Conservation (phyloP, 371 early-diverging fungal species). For the Circinella umbellata region DNA sequence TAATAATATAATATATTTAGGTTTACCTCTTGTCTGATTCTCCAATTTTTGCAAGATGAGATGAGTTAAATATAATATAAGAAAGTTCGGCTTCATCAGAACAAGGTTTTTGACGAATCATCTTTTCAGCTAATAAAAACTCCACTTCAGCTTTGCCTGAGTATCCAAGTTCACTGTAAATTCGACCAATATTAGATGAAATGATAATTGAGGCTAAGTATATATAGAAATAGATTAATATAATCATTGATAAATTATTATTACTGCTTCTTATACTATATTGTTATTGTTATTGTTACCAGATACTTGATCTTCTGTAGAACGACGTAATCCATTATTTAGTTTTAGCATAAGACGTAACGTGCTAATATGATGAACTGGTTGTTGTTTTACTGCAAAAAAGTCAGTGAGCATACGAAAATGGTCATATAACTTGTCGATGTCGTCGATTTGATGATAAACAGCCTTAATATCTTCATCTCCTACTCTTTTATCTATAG, state of each 20-base stretch:
- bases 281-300: slow-evolving; percentile 17
- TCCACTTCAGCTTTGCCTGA: slow-evolving; percentile 69
- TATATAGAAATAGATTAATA: too few species aligned
- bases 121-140: slow-evolving; percentile 46
- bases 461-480: slow-evolving; percentile 12
- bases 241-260: too few species aligned
- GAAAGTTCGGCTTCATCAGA: slow-evolving; percentile 26
- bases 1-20: too few species aligned
- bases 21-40: slow-evolving; percentile 44
- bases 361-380: slow-evolving; percentile 44
- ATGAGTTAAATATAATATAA: slow-evolving; percentile 45
- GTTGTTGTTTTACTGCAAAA: slow-evolving; percentile 51
- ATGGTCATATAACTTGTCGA: slow-evolving; percentile 48
- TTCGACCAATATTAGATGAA: slow-evolving; percentile 52
- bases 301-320: slow-evolving; percentile 28
- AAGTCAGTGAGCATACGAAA: slow-evolving; percentile 47
- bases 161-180: slow-evolving; percentile 66
- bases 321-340: slow-evolving; percentile 43
- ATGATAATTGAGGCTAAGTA: slow-evolving; percentile 52
- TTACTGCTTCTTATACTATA: background rate
- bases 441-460: slow-evolving; percentile 29
- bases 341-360: slow-evolving; percentile 53
- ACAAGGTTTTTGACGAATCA: slow-evolving; percentile 36
- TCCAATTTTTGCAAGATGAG: slow-evolving; percentile 47
- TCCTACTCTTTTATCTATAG: background rate